Evolutionary conservation across 73 alveolate species (phyloP), one percentile per base, ranked within the genome.

Genomic region (Vitrella brassicaformis): DNA sequence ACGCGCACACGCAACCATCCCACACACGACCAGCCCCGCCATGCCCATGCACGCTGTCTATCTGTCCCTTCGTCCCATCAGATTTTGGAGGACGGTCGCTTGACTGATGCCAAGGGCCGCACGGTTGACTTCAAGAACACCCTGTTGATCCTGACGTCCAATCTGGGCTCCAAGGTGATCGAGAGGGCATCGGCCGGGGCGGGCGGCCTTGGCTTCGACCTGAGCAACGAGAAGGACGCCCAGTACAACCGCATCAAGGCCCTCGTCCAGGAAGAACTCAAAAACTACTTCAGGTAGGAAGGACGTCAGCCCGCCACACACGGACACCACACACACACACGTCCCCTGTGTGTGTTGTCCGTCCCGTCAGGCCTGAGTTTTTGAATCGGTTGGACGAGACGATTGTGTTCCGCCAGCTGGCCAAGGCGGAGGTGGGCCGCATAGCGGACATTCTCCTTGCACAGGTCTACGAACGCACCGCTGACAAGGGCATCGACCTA

Each of bases 331-430:
- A 56, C 29, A 1, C 29, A 14, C 4, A 8, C 22, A 39, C 56
- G 56, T 39, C 56, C 56, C 14, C 56, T 56, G 68, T 19, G 28
- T 19, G n/a, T 10, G 28, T 56, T 25, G 29, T 56, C 68, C 29
- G 7, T 10, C 28, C 1, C 1, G 7, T 67, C 71, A 77, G 69
- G 73, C 88, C 87, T 0, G 86, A 79, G 86, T 79, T 79, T 32
- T 47, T 79, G 47, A 79, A 79, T 76, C 27, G 86, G 71, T 56
- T 79, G 86, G 86, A 79, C 73, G 86, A 79, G 87, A 77, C 27
- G 80, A 79, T 79, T 14, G 86, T 47, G 27, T 32, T 74, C 81
- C n/a, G n/a, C n/a, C n/a, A 83, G 4, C 75, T 74, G 8, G 45
- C 69, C 67, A 70, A 70, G 76, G 67, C 45, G 76, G 76, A 70